Percentiles rank a stretch among this genome's conserved stretches.
Conservation (phyloP, 805 yeast genomes). For the Grigorovia jiainica region DNA sequence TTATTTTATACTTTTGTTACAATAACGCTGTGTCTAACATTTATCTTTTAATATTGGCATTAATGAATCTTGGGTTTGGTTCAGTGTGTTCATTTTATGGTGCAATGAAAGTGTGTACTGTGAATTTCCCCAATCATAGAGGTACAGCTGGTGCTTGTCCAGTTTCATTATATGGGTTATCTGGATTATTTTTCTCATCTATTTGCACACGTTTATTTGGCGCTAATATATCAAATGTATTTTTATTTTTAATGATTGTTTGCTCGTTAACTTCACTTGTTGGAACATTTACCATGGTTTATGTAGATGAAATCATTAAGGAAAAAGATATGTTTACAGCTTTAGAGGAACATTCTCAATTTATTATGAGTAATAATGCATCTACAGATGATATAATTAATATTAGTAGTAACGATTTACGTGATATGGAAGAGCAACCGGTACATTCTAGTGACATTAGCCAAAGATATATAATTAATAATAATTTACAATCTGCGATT, state of each 20-base stretch:
- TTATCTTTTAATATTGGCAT: constrained; percentile 36
- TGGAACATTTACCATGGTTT: constrained; percentile 22
- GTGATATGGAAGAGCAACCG: background rate
- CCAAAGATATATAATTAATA: no score
- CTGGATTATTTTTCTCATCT: constrained; percentile 56
- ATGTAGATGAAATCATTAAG: background rate
- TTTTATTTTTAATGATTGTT: constrained; percentile 44
- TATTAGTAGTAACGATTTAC: constrained; percentile 5
- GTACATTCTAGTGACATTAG: no score
- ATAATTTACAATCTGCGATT: background rate
- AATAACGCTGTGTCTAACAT: constrained; percentile 32
- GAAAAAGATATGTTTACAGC: constrained; percentile 1
- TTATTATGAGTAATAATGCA: background rate
- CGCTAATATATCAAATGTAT: constrained; percentile 44
- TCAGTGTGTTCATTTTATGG: constrained; percentile 53
- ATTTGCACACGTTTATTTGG: constrained; percentile 45
- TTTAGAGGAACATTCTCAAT: background rate
- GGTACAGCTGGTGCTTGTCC: constrained; percentile 66
- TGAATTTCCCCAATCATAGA: constrained; percentile 61
- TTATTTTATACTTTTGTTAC: constrained; percentile 40
- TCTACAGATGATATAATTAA: background rate
- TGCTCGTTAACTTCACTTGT: constrained; percentile 32
- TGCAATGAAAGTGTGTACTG: constrained; percentile 36
- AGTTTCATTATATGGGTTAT: constrained; percentile 58
- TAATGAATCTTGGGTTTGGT: constrained; percentile 53